These are phyloP conservation scores for Penicillium sp. DNA, from an alignment of 2,329 filamentous ascomycete genomes.

Conservation along the genomic window DNA sequence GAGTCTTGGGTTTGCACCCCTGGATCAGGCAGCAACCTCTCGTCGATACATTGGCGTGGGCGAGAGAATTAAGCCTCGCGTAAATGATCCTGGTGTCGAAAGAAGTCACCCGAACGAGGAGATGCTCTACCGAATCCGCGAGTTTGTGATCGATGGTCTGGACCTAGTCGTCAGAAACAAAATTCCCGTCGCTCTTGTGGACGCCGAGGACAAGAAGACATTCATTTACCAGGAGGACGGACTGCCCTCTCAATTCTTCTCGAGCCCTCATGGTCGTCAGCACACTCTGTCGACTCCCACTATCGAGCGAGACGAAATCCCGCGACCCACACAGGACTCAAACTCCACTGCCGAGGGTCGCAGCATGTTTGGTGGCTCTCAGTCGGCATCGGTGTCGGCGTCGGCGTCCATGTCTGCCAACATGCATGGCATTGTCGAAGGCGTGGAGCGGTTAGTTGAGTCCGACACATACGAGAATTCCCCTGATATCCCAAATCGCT, in stretches of 20 bases:
- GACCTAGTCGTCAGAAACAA: slow-evolving; percentile 50
- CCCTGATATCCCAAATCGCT: slow-evolving; percentile 24
- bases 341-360: slow-evolving; percentile 25
- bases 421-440: slow-evolving; percentile 39
- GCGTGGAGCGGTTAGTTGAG: slow-evolving; percentile 37
- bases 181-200: slow-evolving; percentile 47
- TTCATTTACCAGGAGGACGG: slow-evolving; percentile 53
- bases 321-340: slow-evolving; percentile 24
- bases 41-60: slow-evolving; percentile 50
- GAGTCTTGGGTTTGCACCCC: slow-evolving; percentile 60
- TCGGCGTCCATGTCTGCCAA: slow-evolving; percentile 42
- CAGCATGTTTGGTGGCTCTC: slow-evolving; percentile 39
- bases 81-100: slow-evolving; percentile 48
- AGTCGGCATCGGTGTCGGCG: slow-evolving; percentile 48
- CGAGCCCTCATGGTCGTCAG: slow-evolving; percentile 42
- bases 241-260: slow-evolving; percentile 47
- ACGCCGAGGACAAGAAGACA: slow-evolving; percentile 40
- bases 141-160: slow-evolving; percentile 58
- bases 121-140: slow-evolving; percentile 61
- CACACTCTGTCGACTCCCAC: slow-evolving; percentile 38
- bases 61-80: slow-evolving; percentile 48
- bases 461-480: slow-evolving; percentile 39
- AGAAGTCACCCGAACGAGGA: slow-evolving; percentile 57
- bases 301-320: slow-evolving; percentile 41
- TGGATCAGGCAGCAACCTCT: slow-evolving; percentile 48